These are phyloP conservation scores for Volvox africanus DNA, from an alignment of 139 green algal species.

Conservation along the genomic window DNA sequence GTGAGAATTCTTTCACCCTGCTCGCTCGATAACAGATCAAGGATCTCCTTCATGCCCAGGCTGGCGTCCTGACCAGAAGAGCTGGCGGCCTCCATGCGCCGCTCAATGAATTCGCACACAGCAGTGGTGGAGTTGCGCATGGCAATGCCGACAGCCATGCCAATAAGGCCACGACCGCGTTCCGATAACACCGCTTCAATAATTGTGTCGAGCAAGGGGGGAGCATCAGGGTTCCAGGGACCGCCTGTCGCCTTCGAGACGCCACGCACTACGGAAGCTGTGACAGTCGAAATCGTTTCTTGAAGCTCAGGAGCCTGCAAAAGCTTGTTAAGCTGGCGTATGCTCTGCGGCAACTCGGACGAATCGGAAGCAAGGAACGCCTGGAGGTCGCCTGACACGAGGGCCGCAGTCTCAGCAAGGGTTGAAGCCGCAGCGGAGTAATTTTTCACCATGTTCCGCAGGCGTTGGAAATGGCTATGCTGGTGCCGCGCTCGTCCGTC, in stretches of 20 bases:
- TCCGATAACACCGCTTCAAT: conserved; percentile 61
- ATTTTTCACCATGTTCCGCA: neutral
- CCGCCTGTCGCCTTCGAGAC: neutral
- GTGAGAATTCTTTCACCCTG: conserved; percentile 53
- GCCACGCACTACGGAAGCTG: conserved; percentile 14
- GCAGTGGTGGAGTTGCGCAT: conserved; percentile 56
- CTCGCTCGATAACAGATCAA: conserved; percentile 56
- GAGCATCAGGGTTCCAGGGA: neutral
- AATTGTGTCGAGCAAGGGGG: conserved; percentile 44
- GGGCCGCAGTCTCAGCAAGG: conserved; percentile 2
- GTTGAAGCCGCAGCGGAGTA: neutral
- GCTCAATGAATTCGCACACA: conserved; percentile 59
- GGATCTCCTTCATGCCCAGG: conserved; percentile 12
- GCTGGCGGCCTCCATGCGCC: conserved; percentile 34
- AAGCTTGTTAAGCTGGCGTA: conserved; percentile 57
- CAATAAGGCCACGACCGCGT: conserved; percentile 50
- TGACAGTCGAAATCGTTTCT: conserved; percentile 8
- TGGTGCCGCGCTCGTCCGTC: neutral
- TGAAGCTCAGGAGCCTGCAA: conserved; percentile 55
- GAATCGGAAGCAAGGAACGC: conserved; percentile 46
- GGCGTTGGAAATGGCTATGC: neutral
- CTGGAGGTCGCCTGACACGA: conserved; percentile 51
- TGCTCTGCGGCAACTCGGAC: conserved; percentile 53
- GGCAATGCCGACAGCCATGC: conserved; percentile 58
- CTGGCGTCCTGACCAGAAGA: neutral